Conservation (phyloP, 768 basidiomycete genomes). For the Exidia glandulosa region DNA sequence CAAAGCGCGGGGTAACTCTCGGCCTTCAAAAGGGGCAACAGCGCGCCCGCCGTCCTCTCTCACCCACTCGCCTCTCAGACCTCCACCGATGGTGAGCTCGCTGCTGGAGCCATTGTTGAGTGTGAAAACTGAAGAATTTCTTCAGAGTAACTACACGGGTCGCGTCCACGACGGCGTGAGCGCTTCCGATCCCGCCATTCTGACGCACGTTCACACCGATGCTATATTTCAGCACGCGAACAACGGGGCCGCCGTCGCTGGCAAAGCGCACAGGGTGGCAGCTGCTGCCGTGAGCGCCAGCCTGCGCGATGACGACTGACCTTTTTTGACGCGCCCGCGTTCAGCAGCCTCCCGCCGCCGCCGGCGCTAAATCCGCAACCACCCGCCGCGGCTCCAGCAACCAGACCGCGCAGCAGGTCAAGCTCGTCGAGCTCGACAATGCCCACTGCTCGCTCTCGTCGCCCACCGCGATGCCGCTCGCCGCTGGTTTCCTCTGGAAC, state of each 20-base stretch:
- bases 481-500: not conserved
- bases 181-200: not conserved
- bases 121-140: not conserved
- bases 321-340: not conserved
- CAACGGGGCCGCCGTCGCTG: not conserved
- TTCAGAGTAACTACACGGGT: not conserved
- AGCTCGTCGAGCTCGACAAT: slow-evolving; percentile 1
- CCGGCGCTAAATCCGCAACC: not conserved
- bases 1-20: not conserved
- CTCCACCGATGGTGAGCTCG: not conserved
- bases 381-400: not conserved
- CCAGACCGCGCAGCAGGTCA: not conserved
- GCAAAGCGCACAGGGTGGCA: not conserved
- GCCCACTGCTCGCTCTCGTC: not conserved
- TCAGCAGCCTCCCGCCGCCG: not conserved
- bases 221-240: not conserved
- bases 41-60: not conserved
- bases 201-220: not conserved
- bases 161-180: not conserved
- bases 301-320: not conserved
- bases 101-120: not conserved
- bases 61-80: not conserved
- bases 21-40: not conserved
- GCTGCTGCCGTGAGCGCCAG: not conserved
- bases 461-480: not conserved